phyloP scores from a whole-genome alignment of 192 early-diverging fungal species.

The Linnemannia exigua region DNA sequence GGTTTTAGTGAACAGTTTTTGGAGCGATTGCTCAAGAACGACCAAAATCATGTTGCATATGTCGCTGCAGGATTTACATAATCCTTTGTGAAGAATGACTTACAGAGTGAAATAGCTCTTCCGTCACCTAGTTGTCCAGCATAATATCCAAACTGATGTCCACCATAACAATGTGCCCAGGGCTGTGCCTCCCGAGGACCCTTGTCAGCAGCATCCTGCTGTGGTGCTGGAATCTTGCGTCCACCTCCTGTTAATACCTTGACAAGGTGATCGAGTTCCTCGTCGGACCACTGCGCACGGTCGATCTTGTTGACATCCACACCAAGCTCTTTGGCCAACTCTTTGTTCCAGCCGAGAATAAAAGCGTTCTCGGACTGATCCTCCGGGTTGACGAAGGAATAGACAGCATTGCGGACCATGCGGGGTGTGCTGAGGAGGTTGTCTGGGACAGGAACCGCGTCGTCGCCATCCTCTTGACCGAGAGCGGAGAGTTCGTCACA shows the following conservation, averaged over 20 bases:
- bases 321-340: slow-evolving; percentile 28
- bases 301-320: slow-evolving; percentile 44
- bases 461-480: slow-evolving; percentile 33
- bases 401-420: slow-evolving; percentile 60
- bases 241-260: slow-evolving; percentile 27
- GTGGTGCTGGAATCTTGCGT: slow-evolving; percentile 48
- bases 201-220: slow-evolving; percentile 44
- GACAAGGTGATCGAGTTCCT: slow-evolving; percentile 52
- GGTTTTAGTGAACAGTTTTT: too few relatives aligned
- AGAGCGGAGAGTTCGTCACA: slow-evolving; percentile 47
- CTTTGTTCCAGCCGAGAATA: slow-evolving; percentile 42
- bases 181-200: slow-evolving; percentile 62
- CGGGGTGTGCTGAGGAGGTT: slow-evolving; percentile 43
- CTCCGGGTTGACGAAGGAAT: slow-evolving; percentile 60
- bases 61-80: too few relatives aligned
- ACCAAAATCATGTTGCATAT: too few relatives aligned
- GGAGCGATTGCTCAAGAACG: too few relatives aligned
- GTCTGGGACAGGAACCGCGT: slow-evolving; percentile 25
- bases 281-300: slow-evolving; percentile 39
- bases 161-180: slow-evolving; percentile 80
- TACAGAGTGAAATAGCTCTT: slow-evolving; percentile 84
- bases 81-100: too few relatives aligned
- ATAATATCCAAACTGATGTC: slow-evolving; percentile 81
- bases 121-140: slow-evolving; percentile 91
- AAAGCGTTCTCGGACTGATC: slow-evolving; percentile 43